Percentiles rank a stretch among this genome's conserved stretches.
These are phyloP conservation scores for Vaccinium corymbosum DNA, from an alignment of 148 eudicot species.

Conservation along the genomic window DNA sequence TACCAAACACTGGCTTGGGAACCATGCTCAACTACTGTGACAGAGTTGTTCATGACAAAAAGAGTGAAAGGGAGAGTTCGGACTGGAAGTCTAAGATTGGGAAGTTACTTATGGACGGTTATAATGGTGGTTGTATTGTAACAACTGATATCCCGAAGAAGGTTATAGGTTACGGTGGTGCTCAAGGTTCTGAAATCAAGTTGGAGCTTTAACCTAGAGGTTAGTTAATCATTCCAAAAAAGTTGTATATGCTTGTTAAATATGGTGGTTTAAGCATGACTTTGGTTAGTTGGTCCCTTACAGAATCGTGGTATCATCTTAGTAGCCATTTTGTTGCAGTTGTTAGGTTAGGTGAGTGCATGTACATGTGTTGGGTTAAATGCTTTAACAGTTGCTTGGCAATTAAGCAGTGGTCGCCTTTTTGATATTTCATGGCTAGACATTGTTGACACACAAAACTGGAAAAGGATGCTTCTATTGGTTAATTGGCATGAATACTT, in stretches of 20 bases:
- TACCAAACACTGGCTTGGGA: conserved; percentile 77
- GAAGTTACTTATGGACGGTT: conserved; percentile 68
- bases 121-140: conserved; percentile 65
- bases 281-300: neutral
- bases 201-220: conserved; percentile 38
- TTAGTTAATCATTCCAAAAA: conserved; percentile 3
- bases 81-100: conserved; percentile 90
- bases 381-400: neutral
- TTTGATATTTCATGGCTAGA: neutral
- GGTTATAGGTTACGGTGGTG: conserved; percentile 32
- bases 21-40: conserved; percentile 91
- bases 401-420: neutral
- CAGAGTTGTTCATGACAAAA: conserved; percentile 81
- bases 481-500: neutral
- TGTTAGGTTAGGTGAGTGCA: neutral
- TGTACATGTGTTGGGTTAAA: neutral
- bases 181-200: conserved; percentile 42
- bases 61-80: conserved; percentile 52
- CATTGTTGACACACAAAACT: neutral
- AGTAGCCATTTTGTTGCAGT: neutral
- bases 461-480: neutral
- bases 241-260: conserved; percentile 13
- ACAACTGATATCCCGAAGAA: conserved; percentile 38
- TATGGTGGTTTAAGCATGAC: neutral
- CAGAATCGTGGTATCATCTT: neutral